A percentile compares a stretch with the other conserved stretches of the same genome.
Evolutionary conservation across 2,329 filamentous ascomycete genomes (phyloP).

Genomic region (Metarhizium humberi): DNA sequence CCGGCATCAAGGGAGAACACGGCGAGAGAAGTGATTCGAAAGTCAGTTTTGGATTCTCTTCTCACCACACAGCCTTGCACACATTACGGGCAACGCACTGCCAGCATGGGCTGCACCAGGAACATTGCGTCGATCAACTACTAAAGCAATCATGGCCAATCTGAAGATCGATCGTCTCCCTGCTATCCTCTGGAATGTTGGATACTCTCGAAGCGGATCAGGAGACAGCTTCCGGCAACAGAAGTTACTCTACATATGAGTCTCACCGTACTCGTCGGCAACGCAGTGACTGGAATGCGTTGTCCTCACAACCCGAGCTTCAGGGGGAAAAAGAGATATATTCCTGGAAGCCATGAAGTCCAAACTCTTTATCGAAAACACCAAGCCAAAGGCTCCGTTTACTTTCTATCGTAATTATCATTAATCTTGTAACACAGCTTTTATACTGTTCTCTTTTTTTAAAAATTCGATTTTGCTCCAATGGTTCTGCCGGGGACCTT

Average conservation of each 20-base stretch:
- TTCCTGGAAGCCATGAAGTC: background rate
- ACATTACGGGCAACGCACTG: too few relatives aligned
- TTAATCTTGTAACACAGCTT: background rate
- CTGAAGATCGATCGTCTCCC: background rate
- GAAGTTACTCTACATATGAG: background rate
- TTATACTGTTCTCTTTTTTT: background rate
- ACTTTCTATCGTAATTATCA: background rate
- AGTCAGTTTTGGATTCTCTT: too few relatives aligned
- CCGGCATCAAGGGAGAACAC: too few relatives aligned
- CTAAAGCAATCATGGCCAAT: too few relatives aligned
- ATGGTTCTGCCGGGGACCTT: slow-evolving; percentile 13
- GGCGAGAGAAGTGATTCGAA: too few relatives aligned
- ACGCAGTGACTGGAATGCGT: slow-evolving; percentile 21
- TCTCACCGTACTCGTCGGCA: background rate
- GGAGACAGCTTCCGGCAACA: background rate
- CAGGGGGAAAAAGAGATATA: background rate
- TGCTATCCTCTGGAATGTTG: background rate
- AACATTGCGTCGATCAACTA: background rate
- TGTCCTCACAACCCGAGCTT: slow-evolving; percentile 16
- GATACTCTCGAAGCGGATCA: background rate
- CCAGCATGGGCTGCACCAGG: too few relatives aligned
- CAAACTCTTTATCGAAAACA: background rate
- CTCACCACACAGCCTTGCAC: too few relatives aligned
- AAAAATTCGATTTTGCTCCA: background rate
- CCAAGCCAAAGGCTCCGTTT: background rate